A percentile compares a stretch with the other conserved stretches of the same genome.
phyloP scores from a whole-genome alignment of 2,329 filamentous ascomycete species.

The Aspergillus neoniger region DNA sequence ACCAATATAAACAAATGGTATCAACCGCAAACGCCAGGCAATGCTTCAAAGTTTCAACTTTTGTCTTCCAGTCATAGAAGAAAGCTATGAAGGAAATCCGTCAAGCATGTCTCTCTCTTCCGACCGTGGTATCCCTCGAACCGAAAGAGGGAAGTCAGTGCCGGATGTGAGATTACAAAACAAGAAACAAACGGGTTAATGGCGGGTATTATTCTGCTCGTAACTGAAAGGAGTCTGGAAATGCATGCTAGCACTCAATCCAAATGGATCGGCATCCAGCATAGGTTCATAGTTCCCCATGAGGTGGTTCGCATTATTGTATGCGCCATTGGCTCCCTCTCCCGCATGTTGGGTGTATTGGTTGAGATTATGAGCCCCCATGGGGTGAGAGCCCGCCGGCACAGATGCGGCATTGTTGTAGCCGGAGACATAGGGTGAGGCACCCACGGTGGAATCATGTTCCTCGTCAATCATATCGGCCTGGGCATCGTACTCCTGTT shows the following conservation, averaged over 20 bases:
- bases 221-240: conserved; percentile 77
- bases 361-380: conserved; percentile 47
- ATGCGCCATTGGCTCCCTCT: conserved; percentile 42
- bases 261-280: conserved; percentile 90
- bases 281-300: conserved; percentile 79
- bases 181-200: conserved; percentile 20
- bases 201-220: conserved; percentile 42
- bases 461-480: conserved; percentile 86
- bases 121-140: not conserved
- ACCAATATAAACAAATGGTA: conserved; percentile 31
- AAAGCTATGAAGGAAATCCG: conserved; percentile 17
- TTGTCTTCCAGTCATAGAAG: conserved; percentile 27
- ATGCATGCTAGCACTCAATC: conserved; percentile 90
- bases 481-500: conserved; percentile 95
- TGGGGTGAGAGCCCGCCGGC: conserved; percentile 43
- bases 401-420: conserved; percentile 46
- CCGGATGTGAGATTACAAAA: conserved; percentile 9
- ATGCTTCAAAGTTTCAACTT: conserved; percentile 36
- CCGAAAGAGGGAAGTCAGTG: not conserved
- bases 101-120: conserved; percentile 9
- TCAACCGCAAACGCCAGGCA: conserved; percentile 39
- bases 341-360: conserved; percentile 40
- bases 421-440: conserved; percentile 65
- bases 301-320: conserved; percentile 53
- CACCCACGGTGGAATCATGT: conserved; percentile 67